A percentile compares a stretch with the other conserved stretches of the same genome.
Evolutionary conservation across 495 filamentous ascomycete species (phyloP).

Genomic region (Acidomyces sp.): DNA sequence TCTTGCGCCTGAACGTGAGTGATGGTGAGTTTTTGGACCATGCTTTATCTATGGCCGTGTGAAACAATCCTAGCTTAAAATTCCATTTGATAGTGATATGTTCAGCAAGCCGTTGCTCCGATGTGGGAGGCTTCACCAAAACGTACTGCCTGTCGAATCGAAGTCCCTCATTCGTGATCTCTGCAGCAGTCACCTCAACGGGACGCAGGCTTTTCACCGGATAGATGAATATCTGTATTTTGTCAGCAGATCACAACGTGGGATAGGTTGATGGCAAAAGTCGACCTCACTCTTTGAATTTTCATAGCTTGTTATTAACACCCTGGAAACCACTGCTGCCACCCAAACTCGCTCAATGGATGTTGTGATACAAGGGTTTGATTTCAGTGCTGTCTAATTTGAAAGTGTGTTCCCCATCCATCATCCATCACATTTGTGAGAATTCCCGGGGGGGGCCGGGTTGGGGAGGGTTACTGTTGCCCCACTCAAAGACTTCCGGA

Average conservation of each 20-base stretch:
- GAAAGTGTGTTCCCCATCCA: no score
- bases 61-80: conserved; percentile 16
- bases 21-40: conserved; percentile 21
- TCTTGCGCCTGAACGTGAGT: conserved; percentile 11
- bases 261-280: neutral
- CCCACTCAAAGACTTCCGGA: no score
- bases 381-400: no score
- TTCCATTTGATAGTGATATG: conserved; percentile 19
- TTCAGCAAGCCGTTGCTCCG: conserved; percentile 8
- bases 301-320: conserved; percentile 10
- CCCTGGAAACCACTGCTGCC: no score
- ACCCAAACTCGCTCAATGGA: no score
- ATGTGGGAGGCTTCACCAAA: conserved; percentile 16
- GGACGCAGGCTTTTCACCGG: conserved; percentile 16
- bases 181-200: conserved; percentile 14
- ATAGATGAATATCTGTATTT: conserved; percentile 16
- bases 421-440: no score
- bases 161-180: conserved; percentile 20
- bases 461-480: no score
- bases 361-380: no score
- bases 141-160: conserved; percentile 20
- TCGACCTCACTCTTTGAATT: conserved; percentile 12
- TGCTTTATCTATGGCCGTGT: conserved; percentile 13
- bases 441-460: no score
- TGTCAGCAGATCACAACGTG: neutral